Evolutionary conservation across 2,329 filamentous ascomycete genomes (phyloP), one percentile per base, ranked within the genome.

Genomic region (Elsinoe ampelina): DNA sequence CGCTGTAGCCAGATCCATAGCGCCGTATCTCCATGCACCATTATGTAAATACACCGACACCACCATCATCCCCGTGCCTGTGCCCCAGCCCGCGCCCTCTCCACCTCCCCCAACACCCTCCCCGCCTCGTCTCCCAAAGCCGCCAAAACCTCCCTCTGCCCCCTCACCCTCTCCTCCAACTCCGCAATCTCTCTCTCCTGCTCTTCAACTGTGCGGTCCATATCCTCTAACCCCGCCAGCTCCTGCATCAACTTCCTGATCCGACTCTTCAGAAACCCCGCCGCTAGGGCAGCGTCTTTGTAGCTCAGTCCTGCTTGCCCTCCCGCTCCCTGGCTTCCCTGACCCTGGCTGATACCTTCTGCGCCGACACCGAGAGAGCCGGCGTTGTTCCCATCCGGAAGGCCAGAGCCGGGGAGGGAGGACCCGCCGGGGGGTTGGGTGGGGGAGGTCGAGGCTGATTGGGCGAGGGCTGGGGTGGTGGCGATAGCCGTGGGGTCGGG

Each of bases 271-370:
- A 68, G 60, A 64, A 96, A 77, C 35, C 81, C 87, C 1, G 88
- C 87, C 35, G 88, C 89, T 2, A 83, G 80, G 1, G 86, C 83
- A 13, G 97, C 80, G 63, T 95, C 86, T 69, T 95, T 95, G 60
- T 81, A 77, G 59, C 83, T 78, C 45, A 85, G 72, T 15, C 77
- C 71, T 2, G 26, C 26, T 32, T 61, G 67, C 11, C 54, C 58
- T 17, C 62, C 52, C 22, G 8, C 38, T 17, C 3, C 52, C 10
- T 22, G 17, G 3, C 17, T 8, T 4, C 30, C 47, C 15, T 19
- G 17, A 41, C 50, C 32, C 4, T 39, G 36, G 22, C 22, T 26
- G 3, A 26, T 26, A n/a, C n/a, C n/a, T n/a, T n/a, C n/a, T n/a
- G n/a, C n/a, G n/a, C n/a, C n/a, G n/a, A n/a, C n/a, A n/a, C n/a